A percentile compares a stretch with the other conserved stretches of the same genome.
These are phyloP conservation scores for Collariella sp. DNA, from an alignment of 495 filamentous ascomycete species.

Conservation along the genomic window DNA sequence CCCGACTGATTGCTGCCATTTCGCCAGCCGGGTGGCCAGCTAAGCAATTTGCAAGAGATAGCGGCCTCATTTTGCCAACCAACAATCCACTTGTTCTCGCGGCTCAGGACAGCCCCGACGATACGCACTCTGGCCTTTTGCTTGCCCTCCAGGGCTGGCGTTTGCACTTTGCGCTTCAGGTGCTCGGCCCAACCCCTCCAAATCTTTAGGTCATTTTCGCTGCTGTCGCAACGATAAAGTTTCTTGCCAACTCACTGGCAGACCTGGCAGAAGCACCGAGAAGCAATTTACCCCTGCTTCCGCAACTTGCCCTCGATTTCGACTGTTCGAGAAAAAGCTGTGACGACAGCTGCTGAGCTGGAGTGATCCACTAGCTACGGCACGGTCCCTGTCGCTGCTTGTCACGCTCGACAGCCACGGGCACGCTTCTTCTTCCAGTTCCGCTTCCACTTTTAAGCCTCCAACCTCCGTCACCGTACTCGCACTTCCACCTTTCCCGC, in stretches of 20 bases:
- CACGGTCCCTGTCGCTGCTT: not conserved
- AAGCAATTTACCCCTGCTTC: slow-evolving; percentile 4
- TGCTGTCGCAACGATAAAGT: too few relatives aligned
- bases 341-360: not conserved
- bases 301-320: not conserved
- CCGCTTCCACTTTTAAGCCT: too few relatives aligned
- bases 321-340: not conserved
- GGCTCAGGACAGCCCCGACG: not conserved
- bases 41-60: slow-evolving; percentile 1
- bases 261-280: slow-evolving; percentile 11
- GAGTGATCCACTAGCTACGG: too few relatives aligned
- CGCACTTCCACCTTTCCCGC: not conserved
- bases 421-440: too few relatives aligned
- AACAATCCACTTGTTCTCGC: not conserved
- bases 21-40: not conserved
- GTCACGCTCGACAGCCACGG: too few relatives aligned
- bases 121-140: too few relatives aligned
- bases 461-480: too few relatives aligned
- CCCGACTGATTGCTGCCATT: not conserved
- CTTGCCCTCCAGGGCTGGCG: too few relatives aligned
- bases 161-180: not conserved
- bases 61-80: slow-evolving; percentile 1
- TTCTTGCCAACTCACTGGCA: slow-evolving; percentile 16
- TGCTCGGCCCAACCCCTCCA: slow-evolving; percentile 22
- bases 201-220: slow-evolving; percentile 5